Base-by-base conservation (phyloP, 352 stramenopile genomes). In the Globisporangium heterothallicum region DNA sequence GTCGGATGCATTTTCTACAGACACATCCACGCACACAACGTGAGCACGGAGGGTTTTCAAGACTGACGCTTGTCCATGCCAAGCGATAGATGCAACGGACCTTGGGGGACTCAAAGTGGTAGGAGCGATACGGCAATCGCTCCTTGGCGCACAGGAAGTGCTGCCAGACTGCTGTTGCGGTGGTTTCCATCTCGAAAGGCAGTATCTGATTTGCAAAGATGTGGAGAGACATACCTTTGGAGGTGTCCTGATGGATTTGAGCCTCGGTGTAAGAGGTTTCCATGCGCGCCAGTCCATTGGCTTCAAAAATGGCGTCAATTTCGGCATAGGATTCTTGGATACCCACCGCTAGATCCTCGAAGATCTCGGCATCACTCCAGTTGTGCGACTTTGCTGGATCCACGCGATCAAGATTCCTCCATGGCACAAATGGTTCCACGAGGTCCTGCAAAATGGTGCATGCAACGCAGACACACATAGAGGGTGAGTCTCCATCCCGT, bases 271-370 rank as follows among this genome's bases (percentile, higher is more conserved):
- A n/a, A n/a, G n/a, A n/a, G n/a, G n/a, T n/a, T 12, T 70, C 58
- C n/a, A 50, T 58, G 6, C 30, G 35, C 5, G 49, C 41, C 12
- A 70, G 38, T 18, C 59, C 51, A 19, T 46, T 70, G 12, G 53
- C 42, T 18, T 54, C 58, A 34, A 73, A 72, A 1, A 76, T 61
- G 4, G 61, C 42, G 18, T 76, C 64, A 2, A 73, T 46, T 35
- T 76, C 67, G 9, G 54, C 61, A 22, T 63, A 61, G 3, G 61
- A 64, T 18, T 32, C 51, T 4, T 73, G 53, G 18, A 76, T 46
- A 2, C 68, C 61, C 7, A 56, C 46, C 14, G 71, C 65, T 26
- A 76, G 53, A 6, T 61, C 61, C 9, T 68, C 57, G 41, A 73
- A 70, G 29, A 73, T 65, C 19, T 41, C 51, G 26, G 69, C 63